These are phyloP conservation scores for Shiraia bambusicola DNA, from an alignment of 2,329 filamentous ascomycete species.

Conservation along the genomic window DNA sequence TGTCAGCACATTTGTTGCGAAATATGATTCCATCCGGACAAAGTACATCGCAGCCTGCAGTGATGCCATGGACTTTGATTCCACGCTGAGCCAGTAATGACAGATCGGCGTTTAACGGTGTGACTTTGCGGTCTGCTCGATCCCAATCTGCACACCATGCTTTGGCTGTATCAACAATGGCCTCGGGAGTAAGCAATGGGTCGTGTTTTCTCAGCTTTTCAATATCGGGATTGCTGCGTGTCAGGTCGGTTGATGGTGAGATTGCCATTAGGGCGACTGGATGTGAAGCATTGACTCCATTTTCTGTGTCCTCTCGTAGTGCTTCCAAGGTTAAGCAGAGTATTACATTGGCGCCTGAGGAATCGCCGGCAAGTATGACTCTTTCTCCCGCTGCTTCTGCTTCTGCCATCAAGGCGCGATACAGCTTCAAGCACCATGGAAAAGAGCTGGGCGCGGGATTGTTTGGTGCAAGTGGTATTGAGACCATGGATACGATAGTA, in stretches of 20 bases:
- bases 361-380: slow-evolving; percentile 57
- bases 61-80: slow-evolving; percentile 55
- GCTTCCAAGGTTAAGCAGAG: slow-evolving; percentile 46
- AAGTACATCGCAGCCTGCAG: slow-evolving; percentile 56
- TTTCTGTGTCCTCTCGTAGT: slow-evolving; percentile 34
- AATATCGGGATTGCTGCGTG: slow-evolving; percentile 51
- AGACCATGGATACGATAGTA: slow-evolving; percentile 52
- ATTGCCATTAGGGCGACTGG: slow-evolving; percentile 49
- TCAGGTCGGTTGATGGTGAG: slow-evolving; percentile 53
- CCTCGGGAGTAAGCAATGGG: slow-evolving; percentile 48
- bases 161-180: slow-evolving; percentile 47
- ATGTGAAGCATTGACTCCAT: slow-evolving; percentile 12
- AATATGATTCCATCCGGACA: slow-evolving; percentile 55
- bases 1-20: slow-evolving; percentile 48
- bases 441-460: slow-evolving; percentile 53
- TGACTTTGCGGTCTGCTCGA: slow-evolving; percentile 49
- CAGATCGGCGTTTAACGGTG: slow-evolving; percentile 52
- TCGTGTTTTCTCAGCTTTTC: slow-evolving; percentile 45
- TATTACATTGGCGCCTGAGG: slow-evolving; percentile 57
- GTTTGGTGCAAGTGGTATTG: slow-evolving; percentile 57
- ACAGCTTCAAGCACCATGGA: slow-evolving; percentile 51
- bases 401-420: slow-evolving; percentile 46
- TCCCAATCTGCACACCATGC: slow-evolving; percentile 47
- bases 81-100: slow-evolving; percentile 41
- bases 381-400: slow-evolving; percentile 44